Percentiles rank a stretch among this genome's conserved stretches.
Conservation (phyloP, 106 monocot genomes). For the Hemerocallis citrina region DNA sequence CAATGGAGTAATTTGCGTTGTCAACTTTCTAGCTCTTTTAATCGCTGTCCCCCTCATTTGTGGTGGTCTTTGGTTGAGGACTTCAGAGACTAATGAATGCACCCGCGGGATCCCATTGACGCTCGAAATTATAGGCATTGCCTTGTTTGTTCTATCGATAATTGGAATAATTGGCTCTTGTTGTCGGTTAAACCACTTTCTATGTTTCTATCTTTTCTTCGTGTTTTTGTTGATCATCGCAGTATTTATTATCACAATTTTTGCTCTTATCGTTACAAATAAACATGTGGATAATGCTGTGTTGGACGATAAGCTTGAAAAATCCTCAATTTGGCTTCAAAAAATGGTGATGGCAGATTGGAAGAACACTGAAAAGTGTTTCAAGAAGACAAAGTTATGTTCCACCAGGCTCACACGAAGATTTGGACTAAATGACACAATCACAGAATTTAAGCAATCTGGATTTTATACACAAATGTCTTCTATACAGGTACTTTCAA, state of each 20-base stretch:
- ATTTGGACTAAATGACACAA: background rate
- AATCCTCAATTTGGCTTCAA: slow-evolving; percentile 41
- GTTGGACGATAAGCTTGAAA: slow-evolving; percentile 21
- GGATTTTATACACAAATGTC: slow-evolving; percentile 18
- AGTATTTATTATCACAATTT: slow-evolving; percentile 18
- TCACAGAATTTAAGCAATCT: background rate
- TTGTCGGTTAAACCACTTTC: slow-evolving; percentile 24
- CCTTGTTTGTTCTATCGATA: slow-evolving; percentile 24
- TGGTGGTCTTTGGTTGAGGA: slow-evolving; percentile 24
- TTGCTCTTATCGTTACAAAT: slow-evolving; percentile 32
- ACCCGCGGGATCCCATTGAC: slow-evolving; percentile 17
- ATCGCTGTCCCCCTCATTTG: slow-evolving; percentile 30
- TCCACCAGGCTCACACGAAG: slow-evolving; percentile 7
- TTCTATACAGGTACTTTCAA: slow-evolving; percentile 22
- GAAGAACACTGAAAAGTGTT: slow-evolving; percentile 28
- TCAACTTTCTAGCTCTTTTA: slow-evolving; percentile 27
- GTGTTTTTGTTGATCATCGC: slow-evolving; percentile 40
- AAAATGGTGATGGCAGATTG: slow-evolving; percentile 20
- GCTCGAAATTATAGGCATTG: slow-evolving; percentile 17
- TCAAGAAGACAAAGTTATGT: slow-evolving; percentile 21
- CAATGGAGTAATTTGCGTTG: slow-evolving; percentile 26
- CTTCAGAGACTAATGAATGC: slow-evolving; percentile 19
- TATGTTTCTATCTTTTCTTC: slow-evolving; percentile 42
- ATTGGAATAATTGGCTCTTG: slow-evolving; percentile 39
- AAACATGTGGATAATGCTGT: slow-evolving; percentile 14